Evolutionary conservation across 192 early-diverging fungal species (phyloP).

Genomic region (Podila clonocystis): DNA sequence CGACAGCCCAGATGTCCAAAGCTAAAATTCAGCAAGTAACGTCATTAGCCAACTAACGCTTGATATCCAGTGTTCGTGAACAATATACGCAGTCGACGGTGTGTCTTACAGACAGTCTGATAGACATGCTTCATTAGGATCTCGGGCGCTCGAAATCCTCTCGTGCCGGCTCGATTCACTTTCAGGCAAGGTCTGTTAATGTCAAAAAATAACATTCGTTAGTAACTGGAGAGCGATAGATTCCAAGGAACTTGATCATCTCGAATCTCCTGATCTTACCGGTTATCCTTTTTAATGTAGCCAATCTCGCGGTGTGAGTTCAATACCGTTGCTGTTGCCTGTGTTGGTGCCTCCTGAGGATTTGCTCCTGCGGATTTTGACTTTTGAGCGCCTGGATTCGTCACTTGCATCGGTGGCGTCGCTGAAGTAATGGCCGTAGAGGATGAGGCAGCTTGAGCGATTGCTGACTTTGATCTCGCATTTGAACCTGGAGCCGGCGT

Average conservation of each 20-base stretch:
- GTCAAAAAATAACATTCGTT: neutral
- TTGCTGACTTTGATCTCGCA: neutral
- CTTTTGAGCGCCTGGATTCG: no score
- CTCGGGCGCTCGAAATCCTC: slow-evolving; percentile 95
- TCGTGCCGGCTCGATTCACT: slow-evolving; percentile 91
- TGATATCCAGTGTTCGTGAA: no score
- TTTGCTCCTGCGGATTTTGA: neutral
- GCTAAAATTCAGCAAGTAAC: slow-evolving; percentile 49
- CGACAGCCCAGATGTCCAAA: slow-evolving; percentile 94
- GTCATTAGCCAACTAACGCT: no score
- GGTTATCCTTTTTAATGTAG: slow-evolving; percentile 60
- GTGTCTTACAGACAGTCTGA: slow-evolving; percentile 76
- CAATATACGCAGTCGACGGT: neutral
- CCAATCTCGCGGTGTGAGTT: slow-evolving; percentile 46
- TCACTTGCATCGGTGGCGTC: no score
- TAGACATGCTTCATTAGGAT: slow-evolving; percentile 82
- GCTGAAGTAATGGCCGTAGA: no score
- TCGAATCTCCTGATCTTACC: slow-evolving; percentile 43
- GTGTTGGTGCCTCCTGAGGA: neutral
- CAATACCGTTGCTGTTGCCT: slow-evolving; percentile 7
- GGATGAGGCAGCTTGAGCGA: neutral
- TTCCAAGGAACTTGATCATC: no score
- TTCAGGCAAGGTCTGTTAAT: slow-evolving; percentile 66
- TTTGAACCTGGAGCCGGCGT: neutral
- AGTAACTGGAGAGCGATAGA: neutral